Evolutionary conservation across 768 basidiomycete species (phyloP).

Genomic region (Lentinus brumalis): DNA sequence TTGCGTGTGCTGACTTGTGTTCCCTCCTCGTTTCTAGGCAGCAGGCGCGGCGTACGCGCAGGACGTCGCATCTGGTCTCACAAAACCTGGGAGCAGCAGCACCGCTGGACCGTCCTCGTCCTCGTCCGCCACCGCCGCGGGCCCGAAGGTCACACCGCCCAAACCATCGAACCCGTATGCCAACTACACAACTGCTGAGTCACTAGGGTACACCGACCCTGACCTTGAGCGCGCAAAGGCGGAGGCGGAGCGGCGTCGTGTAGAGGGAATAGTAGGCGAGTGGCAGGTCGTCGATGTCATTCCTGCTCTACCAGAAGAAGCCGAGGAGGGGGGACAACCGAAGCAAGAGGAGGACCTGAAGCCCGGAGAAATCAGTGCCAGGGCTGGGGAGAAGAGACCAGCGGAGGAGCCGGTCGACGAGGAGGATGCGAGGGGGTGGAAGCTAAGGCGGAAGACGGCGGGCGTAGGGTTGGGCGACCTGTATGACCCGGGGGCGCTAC

Average conservation of each 20-base stretch:
- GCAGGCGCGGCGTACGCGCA: conserved; percentile 79
- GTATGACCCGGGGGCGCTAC: conserved; percentile 76
- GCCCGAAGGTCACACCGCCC: conserved; percentile 33
- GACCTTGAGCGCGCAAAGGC: conserved; percentile 67
- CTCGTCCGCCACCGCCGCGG: conserved; percentile 40
- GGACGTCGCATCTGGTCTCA: conserved; percentile 72
- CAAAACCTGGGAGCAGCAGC: conserved; percentile 40
- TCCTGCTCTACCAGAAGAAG: conserved; percentile 26
- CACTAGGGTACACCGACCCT: conserved; percentile 78
- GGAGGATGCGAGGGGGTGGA: conserved; percentile 57
- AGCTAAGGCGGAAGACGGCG: conserved; percentile 65
- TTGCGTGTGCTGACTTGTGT: not conserved
- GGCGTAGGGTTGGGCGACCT: conserved; percentile 69
- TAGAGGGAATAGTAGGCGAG: conserved; percentile 72
- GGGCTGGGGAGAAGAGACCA: conserved; percentile 29
- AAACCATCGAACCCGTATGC: conserved; percentile 69
- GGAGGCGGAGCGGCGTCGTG: conserved; percentile 58
- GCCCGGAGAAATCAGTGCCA: not conserved
- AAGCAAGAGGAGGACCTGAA: conserved; percentile 15
- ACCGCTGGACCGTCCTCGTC: conserved; percentile 34
- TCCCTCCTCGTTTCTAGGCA: conserved; percentile 45
- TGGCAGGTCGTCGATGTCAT: conserved; percentile 68
- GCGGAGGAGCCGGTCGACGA: conserved; percentile 43
- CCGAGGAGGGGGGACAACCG: conserved; percentile 12
- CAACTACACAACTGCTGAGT: conserved; percentile 88